Percentiles rank a stretch among this genome's conserved stretches.
phyloP scores from a whole-genome alignment of 345 rosid genomes.

The Lepidium didymum region DNA sequence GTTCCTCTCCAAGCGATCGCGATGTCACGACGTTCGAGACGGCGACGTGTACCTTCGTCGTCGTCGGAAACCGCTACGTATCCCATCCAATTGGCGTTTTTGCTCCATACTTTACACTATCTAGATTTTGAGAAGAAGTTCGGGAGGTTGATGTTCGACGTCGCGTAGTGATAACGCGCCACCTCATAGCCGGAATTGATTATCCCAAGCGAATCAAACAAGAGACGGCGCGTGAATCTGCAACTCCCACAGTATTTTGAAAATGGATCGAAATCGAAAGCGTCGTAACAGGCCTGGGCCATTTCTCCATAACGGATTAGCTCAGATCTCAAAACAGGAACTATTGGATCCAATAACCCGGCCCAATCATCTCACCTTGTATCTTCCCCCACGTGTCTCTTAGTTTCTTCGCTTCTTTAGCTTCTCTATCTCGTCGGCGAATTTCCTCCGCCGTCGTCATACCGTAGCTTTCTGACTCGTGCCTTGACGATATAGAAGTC shows the following conservation, averaged over 20 bases:
- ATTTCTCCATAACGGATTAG: conserved; percentile 69
- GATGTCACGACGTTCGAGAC: conserved; percentile 58
- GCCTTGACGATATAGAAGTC: conserved; percentile 19
- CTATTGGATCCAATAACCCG: conserved; percentile 58
- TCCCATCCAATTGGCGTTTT: conserved; percentile 70
- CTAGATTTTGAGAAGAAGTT: conserved; percentile 65
- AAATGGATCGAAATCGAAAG: conserved; percentile 60
- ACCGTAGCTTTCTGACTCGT: neutral
- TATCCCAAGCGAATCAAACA: conserved; percentile 44
- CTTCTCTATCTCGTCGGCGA: neutral
- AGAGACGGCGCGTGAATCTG: conserved; percentile 35
- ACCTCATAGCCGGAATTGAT: conserved; percentile 42
- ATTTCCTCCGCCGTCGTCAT: conserved; percentile 15
- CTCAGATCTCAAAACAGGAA: conserved; percentile 56
- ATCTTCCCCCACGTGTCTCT: conserved; percentile 47
- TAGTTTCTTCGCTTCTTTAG: conserved; percentile 20
- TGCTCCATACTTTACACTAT: conserved; percentile 70
- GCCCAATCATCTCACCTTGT: conserved; percentile 67
- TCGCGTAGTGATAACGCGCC: conserved; percentile 51
- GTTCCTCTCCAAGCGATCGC: conserved; percentile 63
- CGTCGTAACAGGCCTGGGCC: conserved; percentile 70
- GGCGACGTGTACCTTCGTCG: conserved; percentile 11
- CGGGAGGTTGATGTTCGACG: conserved; percentile 57
- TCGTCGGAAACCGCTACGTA: conserved; percentile 57
- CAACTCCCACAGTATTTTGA: conserved; percentile 62